phyloP scores from a whole-genome alignment of 2,329 filamentous ascomycete species.

The Blastomyces percursus region DNA sequence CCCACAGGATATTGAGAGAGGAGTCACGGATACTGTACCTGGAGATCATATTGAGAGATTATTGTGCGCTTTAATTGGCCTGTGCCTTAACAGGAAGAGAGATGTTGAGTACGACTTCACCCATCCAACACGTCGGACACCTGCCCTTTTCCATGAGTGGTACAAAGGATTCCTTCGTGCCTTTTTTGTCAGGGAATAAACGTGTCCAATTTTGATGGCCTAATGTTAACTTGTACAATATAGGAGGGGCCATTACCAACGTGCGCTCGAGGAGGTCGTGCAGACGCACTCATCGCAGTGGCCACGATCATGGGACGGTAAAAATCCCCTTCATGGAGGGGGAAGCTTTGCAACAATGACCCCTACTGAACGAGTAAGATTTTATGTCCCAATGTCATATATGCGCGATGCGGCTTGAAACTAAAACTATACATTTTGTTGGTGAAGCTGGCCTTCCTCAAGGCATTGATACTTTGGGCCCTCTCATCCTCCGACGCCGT shows the following conservation, averaged over 20 bases:
- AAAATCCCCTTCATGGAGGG: constrained; percentile 71
- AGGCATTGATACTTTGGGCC: constrained; percentile 76
- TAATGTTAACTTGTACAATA: constrained; percentile 13
- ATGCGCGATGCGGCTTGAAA: not conserved
- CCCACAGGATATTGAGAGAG: constrained; percentile 87
- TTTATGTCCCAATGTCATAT: constrained; percentile 4
- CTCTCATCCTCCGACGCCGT: constrained; percentile 78
- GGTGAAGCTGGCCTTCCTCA: constrained; percentile 65
- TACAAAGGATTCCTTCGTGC: not conserved
- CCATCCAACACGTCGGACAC: not conserved
- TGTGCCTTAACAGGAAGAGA: constrained; percentile 94
- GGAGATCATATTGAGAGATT: constrained; percentile 79
- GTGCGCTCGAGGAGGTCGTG: constrained; percentile 88
- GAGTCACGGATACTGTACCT: constrained; percentile 64
- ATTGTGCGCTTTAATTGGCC: constrained; percentile 74
- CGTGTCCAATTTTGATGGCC: constrained; percentile 21
- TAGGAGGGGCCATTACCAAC: constrained; percentile 83
- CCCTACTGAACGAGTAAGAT: constrained; percentile 64
- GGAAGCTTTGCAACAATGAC: constrained; percentile 73
- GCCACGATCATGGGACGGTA: constrained; percentile 69
- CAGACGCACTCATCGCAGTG: constrained; percentile 77
- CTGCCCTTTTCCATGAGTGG: not conserved
- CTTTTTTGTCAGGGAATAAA: not conserved
- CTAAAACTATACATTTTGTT: constrained; percentile 9
- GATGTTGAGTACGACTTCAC: constrained; percentile 75